Conservation (phyloP, 179 eudicot species). For the Nepenthes alata region DNA sequence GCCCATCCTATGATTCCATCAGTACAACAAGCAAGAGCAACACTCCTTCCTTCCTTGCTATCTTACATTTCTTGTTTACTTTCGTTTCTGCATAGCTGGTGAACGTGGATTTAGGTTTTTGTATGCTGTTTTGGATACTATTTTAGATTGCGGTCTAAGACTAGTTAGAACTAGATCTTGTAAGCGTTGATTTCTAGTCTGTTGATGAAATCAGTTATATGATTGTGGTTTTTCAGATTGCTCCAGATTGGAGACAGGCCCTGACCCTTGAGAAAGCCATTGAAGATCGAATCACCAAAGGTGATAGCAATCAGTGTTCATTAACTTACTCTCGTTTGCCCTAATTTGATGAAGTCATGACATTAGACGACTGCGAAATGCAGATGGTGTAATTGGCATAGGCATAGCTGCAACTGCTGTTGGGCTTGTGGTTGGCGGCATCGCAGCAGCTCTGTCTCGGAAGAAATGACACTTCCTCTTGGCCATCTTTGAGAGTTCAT, state of each 20-base stretch:
- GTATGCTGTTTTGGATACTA: no score
- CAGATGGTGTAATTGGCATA: slow-evolving; percentile 73
- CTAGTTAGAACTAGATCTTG: no score
- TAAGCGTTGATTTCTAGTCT: background rate
- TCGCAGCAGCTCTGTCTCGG: slow-evolving; percentile 48
- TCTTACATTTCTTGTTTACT: no score
- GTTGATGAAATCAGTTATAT: background rate
- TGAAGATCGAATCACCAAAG: slow-evolving; percentile 59
- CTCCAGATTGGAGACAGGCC: slow-evolving; percentile 73
- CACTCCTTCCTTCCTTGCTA: no score
- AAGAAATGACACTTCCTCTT: slow-evolving; percentile 23
- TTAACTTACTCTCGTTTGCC: background rate
- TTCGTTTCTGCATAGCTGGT: no score
- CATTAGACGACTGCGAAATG: background rate
- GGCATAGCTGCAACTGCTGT: slow-evolving; percentile 67
- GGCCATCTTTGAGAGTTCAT: no score
- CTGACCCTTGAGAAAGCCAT: slow-evolving; percentile 41
- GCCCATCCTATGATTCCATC: no score
- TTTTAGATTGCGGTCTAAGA: no score
- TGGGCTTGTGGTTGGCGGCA: slow-evolving; percentile 49
- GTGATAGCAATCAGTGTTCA: slow-evolving; percentile 1
- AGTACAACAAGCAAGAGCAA: no score
- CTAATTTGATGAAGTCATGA: background rate
- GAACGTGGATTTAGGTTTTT: no score
- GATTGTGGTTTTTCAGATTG: slow-evolving; percentile 23